phyloP scores from a whole-genome alignment of 306 rosid species.

The apple (Malus domestica) region DNA sequence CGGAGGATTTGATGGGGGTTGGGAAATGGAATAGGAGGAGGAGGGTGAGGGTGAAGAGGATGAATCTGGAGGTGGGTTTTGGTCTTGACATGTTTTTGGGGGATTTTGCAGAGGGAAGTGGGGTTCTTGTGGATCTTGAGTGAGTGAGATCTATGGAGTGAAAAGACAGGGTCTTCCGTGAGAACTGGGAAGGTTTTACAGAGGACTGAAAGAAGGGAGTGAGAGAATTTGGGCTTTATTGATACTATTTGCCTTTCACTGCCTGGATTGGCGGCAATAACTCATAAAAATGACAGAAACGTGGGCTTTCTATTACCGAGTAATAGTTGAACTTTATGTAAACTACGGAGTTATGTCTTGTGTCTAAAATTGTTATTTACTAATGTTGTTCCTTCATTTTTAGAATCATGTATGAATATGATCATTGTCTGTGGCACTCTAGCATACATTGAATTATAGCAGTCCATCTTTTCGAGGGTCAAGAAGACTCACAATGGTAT shows the following conservation, averaged over 20 bases:
- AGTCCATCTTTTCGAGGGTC: fast-evolving
- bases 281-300: too few species aligned
- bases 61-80: conserved; percentile 48
- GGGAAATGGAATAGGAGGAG: conserved; percentile 32
- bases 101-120: not conserved
- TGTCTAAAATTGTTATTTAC: too few species aligned
- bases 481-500: fast-evolving
- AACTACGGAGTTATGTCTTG: too few species aligned
- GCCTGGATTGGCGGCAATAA: not conserved
- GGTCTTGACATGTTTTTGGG: conserved; percentile 25
- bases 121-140: conserved; percentile 1
- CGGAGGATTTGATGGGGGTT: conserved; percentile 30
- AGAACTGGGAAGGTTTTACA: conserved; percentile 6
- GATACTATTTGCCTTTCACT: not conserved
- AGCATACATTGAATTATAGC: too few species aligned
- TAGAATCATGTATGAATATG: too few species aligned
- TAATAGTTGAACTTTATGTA: too few species aligned
- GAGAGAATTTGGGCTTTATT: not conserved
- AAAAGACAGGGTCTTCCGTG: not conserved
- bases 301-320: too few species aligned
- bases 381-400: too few species aligned
- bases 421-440: too few species aligned
- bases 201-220: not conserved
- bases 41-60: conserved; percentile 43
- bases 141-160: conserved; percentile 15